Percentiles rank a stretch among this genome's conserved stretches.
These are phyloP conservation scores for Aulographum hederae DNA, from an alignment of 2,329 filamentous ascomycete genomes.

Conservation along the genomic window DNA sequence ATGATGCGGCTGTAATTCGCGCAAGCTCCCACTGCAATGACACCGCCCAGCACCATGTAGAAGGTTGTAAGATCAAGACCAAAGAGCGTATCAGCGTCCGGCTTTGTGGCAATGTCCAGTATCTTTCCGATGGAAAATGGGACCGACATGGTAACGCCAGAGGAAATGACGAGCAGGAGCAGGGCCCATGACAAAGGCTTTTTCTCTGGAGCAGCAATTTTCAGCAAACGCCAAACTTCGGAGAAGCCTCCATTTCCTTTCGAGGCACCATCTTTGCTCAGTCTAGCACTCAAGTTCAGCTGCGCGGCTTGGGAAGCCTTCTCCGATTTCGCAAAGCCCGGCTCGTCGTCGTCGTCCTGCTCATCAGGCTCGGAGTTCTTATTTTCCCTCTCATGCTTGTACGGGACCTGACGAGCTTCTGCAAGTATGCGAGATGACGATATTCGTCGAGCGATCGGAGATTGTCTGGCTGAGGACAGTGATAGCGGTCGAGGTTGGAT, in stretches of 20 bases:
- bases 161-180: constrained; percentile 71
- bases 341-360: constrained; percentile 32
- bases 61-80: constrained; percentile 76
- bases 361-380: constrained; percentile 12
- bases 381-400: constrained; percentile 16
- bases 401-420: constrained; percentile 15
- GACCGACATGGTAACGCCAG: constrained; percentile 85
- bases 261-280: constrained; percentile 59
- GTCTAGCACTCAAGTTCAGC: constrained; percentile 70
- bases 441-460: not conserved
- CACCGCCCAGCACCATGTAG: constrained; percentile 55
- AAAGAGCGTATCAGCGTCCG: constrained; percentile 47
- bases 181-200: constrained; percentile 68
- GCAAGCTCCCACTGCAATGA: constrained; percentile 67
- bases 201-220: constrained; percentile 73
- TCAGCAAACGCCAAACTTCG: constrained; percentile 76
- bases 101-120: constrained; percentile 61
- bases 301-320: constrained; percentile 75
- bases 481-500: too few relatives aligned
- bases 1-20: constrained; percentile 93
- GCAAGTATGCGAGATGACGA: constrained; percentile 14
- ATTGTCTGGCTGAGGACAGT: constrained; percentile 10
- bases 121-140: constrained; percentile 95
- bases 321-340: constrained; percentile 55
- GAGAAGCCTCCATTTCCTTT: constrained; percentile 38